A percentile compares a stretch with the other conserved stretches of the same genome.
Evolutionary conservation across 164 flowering plant species (phyloP).

Genomic region (Chloranthus sessilifolius): DNA sequence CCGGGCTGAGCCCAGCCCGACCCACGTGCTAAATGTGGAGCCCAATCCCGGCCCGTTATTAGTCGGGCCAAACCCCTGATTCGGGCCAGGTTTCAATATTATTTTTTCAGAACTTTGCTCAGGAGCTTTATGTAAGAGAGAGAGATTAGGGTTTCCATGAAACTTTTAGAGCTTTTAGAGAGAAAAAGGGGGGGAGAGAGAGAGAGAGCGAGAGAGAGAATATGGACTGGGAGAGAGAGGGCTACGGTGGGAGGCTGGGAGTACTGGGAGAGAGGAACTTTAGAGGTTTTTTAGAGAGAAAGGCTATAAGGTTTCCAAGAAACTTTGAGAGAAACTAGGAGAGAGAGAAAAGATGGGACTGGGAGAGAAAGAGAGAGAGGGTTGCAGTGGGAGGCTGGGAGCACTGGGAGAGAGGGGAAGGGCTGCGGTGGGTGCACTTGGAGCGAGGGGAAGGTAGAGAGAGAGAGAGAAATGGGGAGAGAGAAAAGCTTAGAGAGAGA

Average conservation of each 20-base stretch:
- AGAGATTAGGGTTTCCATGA: too few relatives aligned
- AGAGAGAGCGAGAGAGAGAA: not conserved
- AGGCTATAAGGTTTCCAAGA: not conserved
- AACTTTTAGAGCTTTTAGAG: too few relatives aligned
- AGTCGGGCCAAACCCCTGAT: too few relatives aligned
- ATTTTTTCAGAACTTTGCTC: too few relatives aligned
- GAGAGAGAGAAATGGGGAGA: not conserved
- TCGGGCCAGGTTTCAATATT: too few relatives aligned
- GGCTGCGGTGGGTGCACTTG: not conserved
- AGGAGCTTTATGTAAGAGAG: too few relatives aligned
- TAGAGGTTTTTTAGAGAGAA: not conserved
- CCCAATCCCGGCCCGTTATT: too few relatives aligned
- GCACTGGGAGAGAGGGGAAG: not conserved
- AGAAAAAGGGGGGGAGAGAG: not conserved
- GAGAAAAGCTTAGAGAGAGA: not conserved
- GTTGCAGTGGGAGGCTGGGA: not conserved
- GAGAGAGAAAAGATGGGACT: not conserved
- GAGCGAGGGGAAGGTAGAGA: not conserved
- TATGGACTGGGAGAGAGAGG: not conserved
- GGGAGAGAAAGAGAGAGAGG: conserved; percentile 4
- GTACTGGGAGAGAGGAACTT: not conserved
- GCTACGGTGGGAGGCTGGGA: not conserved
- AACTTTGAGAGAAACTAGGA: too few relatives aligned
- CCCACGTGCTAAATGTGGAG: too few relatives aligned
- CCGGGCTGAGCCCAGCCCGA: too few relatives aligned